Evolutionary conservation across 495 filamentous ascomycete genomes (phyloP).

Genomic region (Aspergillus sparsus): DNA sequence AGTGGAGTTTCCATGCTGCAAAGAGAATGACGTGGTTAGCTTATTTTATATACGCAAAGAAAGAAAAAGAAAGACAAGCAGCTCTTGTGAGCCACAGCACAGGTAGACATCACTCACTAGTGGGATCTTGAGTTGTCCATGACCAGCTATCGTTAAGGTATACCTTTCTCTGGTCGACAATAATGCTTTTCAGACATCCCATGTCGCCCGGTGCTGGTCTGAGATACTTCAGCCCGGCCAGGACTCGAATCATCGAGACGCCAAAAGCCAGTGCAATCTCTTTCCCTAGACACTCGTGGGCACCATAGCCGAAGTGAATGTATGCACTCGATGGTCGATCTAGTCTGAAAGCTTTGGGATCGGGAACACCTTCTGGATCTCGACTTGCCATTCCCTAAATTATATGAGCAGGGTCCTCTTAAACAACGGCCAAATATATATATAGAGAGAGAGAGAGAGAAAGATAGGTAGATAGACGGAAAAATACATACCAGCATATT

Average conservation of each 20-base stretch:
- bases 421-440: too few species aligned
- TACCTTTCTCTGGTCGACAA: background rate
- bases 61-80: too few species aligned
- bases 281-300: slow-evolving; percentile 50
- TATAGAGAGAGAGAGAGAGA: too few species aligned
- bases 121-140: background rate
- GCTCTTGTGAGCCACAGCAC: background rate
- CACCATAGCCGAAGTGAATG: slow-evolving; percentile 51
- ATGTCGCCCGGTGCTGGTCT: background rate
- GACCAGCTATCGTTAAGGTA: background rate
- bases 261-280: slow-evolving; percentile 50
- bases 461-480: background rate
- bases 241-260: slow-evolving; percentile 25
- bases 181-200: background rate
- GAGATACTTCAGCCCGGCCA: background rate
- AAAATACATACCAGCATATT: background rate
- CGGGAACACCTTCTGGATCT: slow-evolving; percentile 24
- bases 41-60: too few species aligned
- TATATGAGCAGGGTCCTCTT: background rate
- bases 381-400: background rate
- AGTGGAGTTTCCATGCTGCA: slow-evolving; percentile 15
- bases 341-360: slow-evolving; percentile 53
- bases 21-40: background rate
- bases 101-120: background rate
- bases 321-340: slow-evolving; percentile 56